Evolutionary conservation across 345 rosid genomes (phyloP), one percentile per base, ranked within the genome.

Genomic region (Kernera saxatilis): DNA sequence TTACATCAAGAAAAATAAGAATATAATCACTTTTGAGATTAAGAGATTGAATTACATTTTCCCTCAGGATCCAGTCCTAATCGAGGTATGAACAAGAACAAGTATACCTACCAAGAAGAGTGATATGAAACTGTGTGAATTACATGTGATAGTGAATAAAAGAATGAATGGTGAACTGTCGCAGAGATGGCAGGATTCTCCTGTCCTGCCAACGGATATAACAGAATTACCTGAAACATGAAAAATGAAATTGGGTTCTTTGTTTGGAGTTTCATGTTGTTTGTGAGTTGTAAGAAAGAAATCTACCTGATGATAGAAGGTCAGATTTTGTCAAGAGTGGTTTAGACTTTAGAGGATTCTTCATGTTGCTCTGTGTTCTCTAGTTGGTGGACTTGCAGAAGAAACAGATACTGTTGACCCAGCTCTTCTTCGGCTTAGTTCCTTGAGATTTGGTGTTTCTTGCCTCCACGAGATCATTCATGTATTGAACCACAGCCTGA

Each of bases 401-500:
- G 60, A 54, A 76, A 80, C 87, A 94, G 66, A 91, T 88, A 3
- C 85, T 87, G 58, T 84, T 85, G 64, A 88, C 78, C 92, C 90
- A 94, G 69, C 86, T 83, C 86, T 87, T 94, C 67, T 84, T 89
- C 84, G 81, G 91, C 80, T 85, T 94, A 61, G 43, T 44, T 0
- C 80, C 85, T 63, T 78, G 87, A 40, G 81, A 53, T 71, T 82
- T 91, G 26, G 73, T 79, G 64, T 83, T 81, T 71, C 85, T 85
- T 69, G 84, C 85, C 61, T 82, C 90, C 41, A 82, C 79, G 18
- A 89, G 87, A 22, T 91, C 93, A 57, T 73, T 80, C 95, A 94
- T 94, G 80, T 82, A 94, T 49, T 78, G 90, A 35, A 94, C 97
- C 68, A 89, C 96, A 25, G 96, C 96, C 99, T 94, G 76, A 46